Evolutionary conservation across 192 early-diverging fungal genomes (phyloP).

Genomic region (Lunasporangiospora selenospora): DNA sequence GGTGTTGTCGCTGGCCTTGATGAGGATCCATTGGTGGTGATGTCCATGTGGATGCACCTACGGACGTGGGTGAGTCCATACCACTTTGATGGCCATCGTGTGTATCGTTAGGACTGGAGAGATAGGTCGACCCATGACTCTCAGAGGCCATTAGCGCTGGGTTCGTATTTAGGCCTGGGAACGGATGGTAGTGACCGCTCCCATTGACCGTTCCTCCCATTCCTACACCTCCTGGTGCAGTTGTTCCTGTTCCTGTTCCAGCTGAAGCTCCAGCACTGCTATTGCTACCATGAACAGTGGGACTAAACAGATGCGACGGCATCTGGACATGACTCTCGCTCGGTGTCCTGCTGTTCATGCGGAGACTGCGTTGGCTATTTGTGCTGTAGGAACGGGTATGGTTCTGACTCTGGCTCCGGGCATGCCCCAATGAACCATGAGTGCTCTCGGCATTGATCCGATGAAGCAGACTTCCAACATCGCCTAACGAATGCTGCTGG

Average conservation of each 20-base stretch:
- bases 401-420: constrained; percentile 7
- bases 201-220: too few relatives aligned
- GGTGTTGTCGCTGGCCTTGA: constrained; percentile 14
- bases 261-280: too few relatives aligned
- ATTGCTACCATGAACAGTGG: too few relatives aligned
- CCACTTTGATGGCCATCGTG: not conserved
- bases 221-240: too few relatives aligned
- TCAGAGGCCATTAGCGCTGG: too few relatives aligned
- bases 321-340: constrained; percentile 26
- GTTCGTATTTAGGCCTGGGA: too few relatives aligned
- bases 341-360: constrained; percentile 20
- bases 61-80: constrained; percentile 11
- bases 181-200: too few relatives aligned
- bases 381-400: constrained; percentile 22
- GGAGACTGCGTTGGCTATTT: constrained; percentile 27
- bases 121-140: constrained; percentile 30
- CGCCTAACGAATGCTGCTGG: constrained; percentile 17
- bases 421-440: not conserved
- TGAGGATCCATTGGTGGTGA: constrained; percentile 31
- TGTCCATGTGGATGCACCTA: constrained; percentile 17
- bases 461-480: constrained; percentile 9
- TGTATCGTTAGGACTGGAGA: constrained; percentile 24
- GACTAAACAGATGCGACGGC: too few relatives aligned
- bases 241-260: too few relatives aligned
- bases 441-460: constrained; percentile 1